phyloP scores from a whole-genome alignment of 2,329 filamentous ascomycete species.

The Nothophaeocryptopus gaeumannii region DNA sequence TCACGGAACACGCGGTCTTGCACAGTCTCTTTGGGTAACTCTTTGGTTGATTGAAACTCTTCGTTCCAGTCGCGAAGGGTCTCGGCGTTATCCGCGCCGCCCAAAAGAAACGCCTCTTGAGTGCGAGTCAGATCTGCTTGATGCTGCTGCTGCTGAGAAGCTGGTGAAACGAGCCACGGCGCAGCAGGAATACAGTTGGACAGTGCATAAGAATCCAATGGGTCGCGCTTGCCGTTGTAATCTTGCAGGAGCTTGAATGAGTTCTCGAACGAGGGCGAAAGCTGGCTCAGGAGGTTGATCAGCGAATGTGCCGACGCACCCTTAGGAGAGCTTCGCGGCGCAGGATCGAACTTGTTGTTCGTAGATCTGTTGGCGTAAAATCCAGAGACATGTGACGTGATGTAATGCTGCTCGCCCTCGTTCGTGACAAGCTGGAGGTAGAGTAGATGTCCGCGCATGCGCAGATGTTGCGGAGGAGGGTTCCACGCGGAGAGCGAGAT shows the following conservation, averaged over 20 bases:
- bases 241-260: slow-evolving; percentile 78
- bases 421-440: slow-evolving; percentile 87
- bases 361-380: slow-evolving; percentile 98
- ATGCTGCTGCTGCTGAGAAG: slow-evolving; percentile 64
- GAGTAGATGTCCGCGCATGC: slow-evolving; percentile 86
- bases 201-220: slow-evolving; percentile 89
- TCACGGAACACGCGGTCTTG: slow-evolving; percentile 96
- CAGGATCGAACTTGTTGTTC: slow-evolving; percentile 91
- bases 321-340: slow-evolving; percentile 75
- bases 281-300: slow-evolving; percentile 69
- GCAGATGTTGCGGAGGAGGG: slow-evolving; percentile 85
- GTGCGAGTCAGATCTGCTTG: slow-evolving; percentile 80
- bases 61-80: slow-evolving; percentile 98
- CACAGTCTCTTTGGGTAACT: slow-evolving; percentile 87
- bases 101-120: slow-evolving; percentile 87
- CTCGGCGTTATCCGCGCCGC: slow-evolving; percentile 89
- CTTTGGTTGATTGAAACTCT: slow-evolving; percentile 94
- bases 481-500: slow-evolving; percentile 93
- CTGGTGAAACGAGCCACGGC: slow-evolving; percentile 81
- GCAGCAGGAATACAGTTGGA: slow-evolving; percentile 90
- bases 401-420: slow-evolving; percentile 90
- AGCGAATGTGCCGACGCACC: slow-evolving; percentile 79
- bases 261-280: slow-evolving; percentile 79
- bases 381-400: slow-evolving; percentile 88
- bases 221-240: slow-evolving; percentile 79